phyloP scores from a whole-genome alignment of 1,284 basidiomycete genomes.

The Trichosporon sp. region DNA sequence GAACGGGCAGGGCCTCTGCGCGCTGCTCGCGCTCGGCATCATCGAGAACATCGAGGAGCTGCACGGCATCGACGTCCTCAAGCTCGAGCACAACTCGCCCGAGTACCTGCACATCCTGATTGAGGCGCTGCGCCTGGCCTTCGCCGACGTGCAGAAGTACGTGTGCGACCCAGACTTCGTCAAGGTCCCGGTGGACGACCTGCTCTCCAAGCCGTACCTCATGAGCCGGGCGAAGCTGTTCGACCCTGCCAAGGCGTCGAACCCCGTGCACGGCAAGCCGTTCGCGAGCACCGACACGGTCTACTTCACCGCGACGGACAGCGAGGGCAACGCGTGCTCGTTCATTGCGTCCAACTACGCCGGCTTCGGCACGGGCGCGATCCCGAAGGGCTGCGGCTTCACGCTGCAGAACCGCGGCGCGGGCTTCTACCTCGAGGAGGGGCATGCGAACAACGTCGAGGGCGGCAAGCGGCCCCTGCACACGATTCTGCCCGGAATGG shows the following conservation, averaged over 20 bases:
- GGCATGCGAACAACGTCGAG: slow-evolving; percentile 75
- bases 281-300: slow-evolving; percentile 78
- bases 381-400: slow-evolving; percentile 90
- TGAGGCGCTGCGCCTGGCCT: slow-evolving; percentile 54
- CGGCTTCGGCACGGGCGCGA: slow-evolving; percentile 61
- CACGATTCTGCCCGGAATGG: slow-evolving; percentile 87
- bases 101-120: slow-evolving; percentile 85
- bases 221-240: slow-evolving; percentile 73
- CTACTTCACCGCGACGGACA: slow-evolving; percentile 81
- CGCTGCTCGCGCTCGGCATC: slow-evolving; percentile 83
- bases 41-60: slow-evolving; percentile 76
- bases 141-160: slow-evolving; percentile 62
- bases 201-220: slow-evolving; percentile 80
- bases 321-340: slow-evolving; percentile 85
- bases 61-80: slow-evolving; percentile 63
- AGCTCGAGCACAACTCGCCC: slow-evolving; percentile 80
- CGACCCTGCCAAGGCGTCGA: slow-evolving; percentile 61
- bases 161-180: slow-evolving; percentile 77
- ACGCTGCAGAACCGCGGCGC: slow-evolving; percentile 90
- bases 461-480: slow-evolving; percentile 88
- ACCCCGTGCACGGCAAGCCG: slow-evolving; percentile 59
- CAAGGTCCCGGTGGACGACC: slow-evolving; percentile 67
- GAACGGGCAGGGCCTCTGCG: slow-evolving; percentile 92
- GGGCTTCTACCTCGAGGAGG: slow-evolving; percentile 71
- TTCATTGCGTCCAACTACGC: slow-evolving; percentile 81